A percentile compares a stretch with the other conserved stretches of the same genome.
phyloP scores from a whole-genome alignment of 805 yeast genomes.

The Ogataea paradorogensis region DNA sequence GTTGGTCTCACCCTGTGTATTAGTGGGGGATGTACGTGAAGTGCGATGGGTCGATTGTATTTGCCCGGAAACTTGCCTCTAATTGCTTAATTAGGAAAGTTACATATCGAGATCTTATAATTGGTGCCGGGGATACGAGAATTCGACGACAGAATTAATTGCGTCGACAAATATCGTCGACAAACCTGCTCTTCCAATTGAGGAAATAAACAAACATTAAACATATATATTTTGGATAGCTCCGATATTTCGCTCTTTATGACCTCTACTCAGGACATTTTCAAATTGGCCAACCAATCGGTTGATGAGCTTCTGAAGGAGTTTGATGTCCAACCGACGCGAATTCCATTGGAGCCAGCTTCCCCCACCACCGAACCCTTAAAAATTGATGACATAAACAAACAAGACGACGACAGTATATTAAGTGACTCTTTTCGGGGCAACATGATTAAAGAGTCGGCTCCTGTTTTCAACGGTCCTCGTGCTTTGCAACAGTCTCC shows the following conservation, averaged over 20 bases:
- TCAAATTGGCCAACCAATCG: constrained; percentile 33
- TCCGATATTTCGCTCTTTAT: constrained; percentile 4
- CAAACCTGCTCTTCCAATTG: constrained; percentile 3
- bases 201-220: constrained; percentile 8
- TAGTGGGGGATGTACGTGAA: constrained; percentile 2
- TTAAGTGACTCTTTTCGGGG: constrained; percentile 11
- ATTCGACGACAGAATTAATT: not conserved
- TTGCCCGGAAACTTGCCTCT: constrained; percentile 3
- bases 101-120: constrained; percentile 7
- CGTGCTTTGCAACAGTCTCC: constrained; percentile 22
- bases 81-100: constrained; percentile 3
- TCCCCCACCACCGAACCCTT: constrained; percentile 25
- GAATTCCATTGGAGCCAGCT: constrained; percentile 2
- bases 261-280: constrained; percentile 20
- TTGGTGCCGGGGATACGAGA: constrained; percentile 4
- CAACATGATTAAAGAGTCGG: constrained; percentile 15
- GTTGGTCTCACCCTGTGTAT: not conserved
- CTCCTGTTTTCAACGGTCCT: constrained; percentile 31
- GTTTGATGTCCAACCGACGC: constrained; percentile 20
- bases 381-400: constrained; percentile 11
- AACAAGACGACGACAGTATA: constrained; percentile 9
- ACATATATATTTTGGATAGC: constrained; percentile 8
- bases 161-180: constrained; percentile 1
- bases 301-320: constrained; percentile 39
- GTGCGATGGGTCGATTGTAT: constrained; percentile 1